A percentile compares a stretch with the other conserved stretches of the same genome.
phyloP scores from a whole-genome alignment of 2,329 filamentous ascomycete species.

The Pseudogymnoascus verrucosus region DNA sequence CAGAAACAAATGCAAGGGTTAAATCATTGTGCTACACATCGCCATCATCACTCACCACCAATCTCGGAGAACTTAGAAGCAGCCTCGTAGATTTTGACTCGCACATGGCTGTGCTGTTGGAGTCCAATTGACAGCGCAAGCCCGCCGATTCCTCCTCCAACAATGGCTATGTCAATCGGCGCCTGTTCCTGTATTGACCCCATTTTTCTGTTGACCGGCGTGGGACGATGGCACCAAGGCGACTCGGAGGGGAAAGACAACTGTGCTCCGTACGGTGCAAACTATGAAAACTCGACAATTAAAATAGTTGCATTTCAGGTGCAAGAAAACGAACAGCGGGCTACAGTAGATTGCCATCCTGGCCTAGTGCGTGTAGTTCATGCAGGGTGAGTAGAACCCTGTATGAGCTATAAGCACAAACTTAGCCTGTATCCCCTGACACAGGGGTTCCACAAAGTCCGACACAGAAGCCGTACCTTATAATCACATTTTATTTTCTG shows the following conservation, averaged over 20 bases:
- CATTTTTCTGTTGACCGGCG: background rate
- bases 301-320: background rate
- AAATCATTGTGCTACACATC: too few relatives aligned
- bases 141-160: constrained; percentile 21
- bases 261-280: background rate
- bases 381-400: background rate
- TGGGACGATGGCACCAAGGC: background rate
- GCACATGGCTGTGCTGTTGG: constrained; percentile 10
- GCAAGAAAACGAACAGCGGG: background rate
- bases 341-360: background rate
- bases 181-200: background rate
- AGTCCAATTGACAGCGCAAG: constrained; percentile 18
- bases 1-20: background rate
- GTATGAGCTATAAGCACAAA: background rate
- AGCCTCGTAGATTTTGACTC: constrained; percentile 18
- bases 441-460: background rate
- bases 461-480: background rate
- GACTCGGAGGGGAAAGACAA: background rate
- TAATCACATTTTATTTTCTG: too few relatives aligned
- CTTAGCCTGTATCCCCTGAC: background rate
- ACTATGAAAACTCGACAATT: background rate
- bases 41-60: constrained; percentile 12
- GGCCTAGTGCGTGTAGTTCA: background rate
- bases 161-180: constrained; percentile 16
- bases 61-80: constrained; percentile 17